Percentiles rank a stretch among this genome's conserved stretches.
These are phyloP conservation scores for Luvunga scandens DNA, from an alignment of 345 rosid species.

Conservation along the genomic window DNA sequence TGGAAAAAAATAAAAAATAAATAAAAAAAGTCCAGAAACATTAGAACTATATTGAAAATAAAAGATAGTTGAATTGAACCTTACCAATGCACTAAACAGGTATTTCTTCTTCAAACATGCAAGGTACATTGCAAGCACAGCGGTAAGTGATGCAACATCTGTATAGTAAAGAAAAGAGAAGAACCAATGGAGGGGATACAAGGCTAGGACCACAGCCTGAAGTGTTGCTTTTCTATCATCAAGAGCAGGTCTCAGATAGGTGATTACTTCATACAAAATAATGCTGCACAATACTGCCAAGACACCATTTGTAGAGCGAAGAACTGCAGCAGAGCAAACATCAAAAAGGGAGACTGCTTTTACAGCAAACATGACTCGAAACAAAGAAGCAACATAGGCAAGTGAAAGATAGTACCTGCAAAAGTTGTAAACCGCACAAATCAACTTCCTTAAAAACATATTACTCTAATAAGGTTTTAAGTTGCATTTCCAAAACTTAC, in stretches of 20 bases:
- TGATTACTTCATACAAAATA: slow-evolving; percentile 62
- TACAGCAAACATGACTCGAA: slow-evolving; percentile 54
- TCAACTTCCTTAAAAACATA: slow-evolving; percentile 18
- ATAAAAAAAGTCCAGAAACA: neutral
- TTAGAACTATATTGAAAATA: neutral
- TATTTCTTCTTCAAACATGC: slow-evolving; percentile 71
- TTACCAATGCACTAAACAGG: slow-evolving; percentile 77
- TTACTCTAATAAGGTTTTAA: neutral
- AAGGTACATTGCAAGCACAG: slow-evolving; percentile 87
- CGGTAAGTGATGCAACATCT: slow-evolving; percentile 84
- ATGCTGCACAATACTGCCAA: slow-evolving; percentile 76
- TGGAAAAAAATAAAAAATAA: neutral
- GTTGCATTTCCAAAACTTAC: neutral
- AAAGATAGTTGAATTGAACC: slow-evolving; percentile 19
- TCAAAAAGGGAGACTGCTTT: slow-evolving; percentile 34
- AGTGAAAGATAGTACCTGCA: slow-evolving; percentile 93
- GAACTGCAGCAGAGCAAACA: slow-evolving; percentile 57
- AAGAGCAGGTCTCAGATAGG: slow-evolving; percentile 53
- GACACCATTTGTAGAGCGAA: slow-evolving; percentile 62
- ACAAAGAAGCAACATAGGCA: slow-evolving; percentile 65
- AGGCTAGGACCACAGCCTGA: slow-evolving; percentile 52
- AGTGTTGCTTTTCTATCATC: slow-evolving; percentile 56
- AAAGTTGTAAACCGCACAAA: slow-evolving; percentile 23
- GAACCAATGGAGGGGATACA: slow-evolving; percentile 95
- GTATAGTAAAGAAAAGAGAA: slow-evolving; percentile 92